Percentiles rank a stretch among this genome's conserved stretches.
phyloP scores from a whole-genome alignment of 1,139 yeast species.

The Torulaspora globosa region DNA sequence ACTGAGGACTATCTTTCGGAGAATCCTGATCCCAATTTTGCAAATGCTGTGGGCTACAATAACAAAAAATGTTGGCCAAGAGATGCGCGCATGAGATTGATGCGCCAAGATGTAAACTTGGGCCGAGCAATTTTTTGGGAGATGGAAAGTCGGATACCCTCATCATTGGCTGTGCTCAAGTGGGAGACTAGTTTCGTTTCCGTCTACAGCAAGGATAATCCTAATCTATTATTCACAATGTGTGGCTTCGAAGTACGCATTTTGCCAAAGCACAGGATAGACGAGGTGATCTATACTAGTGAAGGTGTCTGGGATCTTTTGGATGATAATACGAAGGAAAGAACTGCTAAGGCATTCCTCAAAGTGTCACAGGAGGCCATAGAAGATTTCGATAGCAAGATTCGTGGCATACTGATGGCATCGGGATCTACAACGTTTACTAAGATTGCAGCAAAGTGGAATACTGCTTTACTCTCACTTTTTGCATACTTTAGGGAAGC shows the following conservation, averaged over 20 bases:
- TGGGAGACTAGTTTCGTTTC: constrained; percentile 86
- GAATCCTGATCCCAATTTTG: constrained; percentile 89
- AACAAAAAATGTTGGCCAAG: constrained; percentile 94
- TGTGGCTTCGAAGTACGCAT: constrained; percentile 93
- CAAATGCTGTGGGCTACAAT: constrained; percentile 80
- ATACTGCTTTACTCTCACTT: constrained; percentile 80
- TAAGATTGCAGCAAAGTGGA: constrained; percentile 94
- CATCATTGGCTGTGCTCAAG: constrained; percentile 62
- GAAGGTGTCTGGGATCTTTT: constrained; percentile 94
- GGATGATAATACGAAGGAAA: constrained; percentile 67
- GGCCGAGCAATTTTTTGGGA: constrained; percentile 96
- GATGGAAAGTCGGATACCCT: constrained; percentile 71
- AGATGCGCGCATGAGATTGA: constrained; percentile 83
- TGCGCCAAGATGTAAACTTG: constrained; percentile 86
- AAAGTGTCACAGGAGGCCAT: constrained; percentile 81
- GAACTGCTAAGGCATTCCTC: constrained; percentile 85
- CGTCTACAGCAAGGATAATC: constrained; percentile 85
- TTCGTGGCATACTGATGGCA: constrained; percentile 88
- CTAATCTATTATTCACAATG: constrained; percentile 83
- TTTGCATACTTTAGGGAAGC: constrained; percentile 94
- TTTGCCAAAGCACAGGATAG: constrained; percentile 65
- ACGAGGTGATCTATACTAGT: constrained; percentile 45
- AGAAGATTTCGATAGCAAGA: constrained; percentile 73
- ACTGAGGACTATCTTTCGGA: constrained; percentile 73
- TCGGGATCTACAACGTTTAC: constrained; percentile 96